Conservation (phyloP, 2,329 filamentous ascomycete species). For the Pseudogymnoascus sp. region DNA sequence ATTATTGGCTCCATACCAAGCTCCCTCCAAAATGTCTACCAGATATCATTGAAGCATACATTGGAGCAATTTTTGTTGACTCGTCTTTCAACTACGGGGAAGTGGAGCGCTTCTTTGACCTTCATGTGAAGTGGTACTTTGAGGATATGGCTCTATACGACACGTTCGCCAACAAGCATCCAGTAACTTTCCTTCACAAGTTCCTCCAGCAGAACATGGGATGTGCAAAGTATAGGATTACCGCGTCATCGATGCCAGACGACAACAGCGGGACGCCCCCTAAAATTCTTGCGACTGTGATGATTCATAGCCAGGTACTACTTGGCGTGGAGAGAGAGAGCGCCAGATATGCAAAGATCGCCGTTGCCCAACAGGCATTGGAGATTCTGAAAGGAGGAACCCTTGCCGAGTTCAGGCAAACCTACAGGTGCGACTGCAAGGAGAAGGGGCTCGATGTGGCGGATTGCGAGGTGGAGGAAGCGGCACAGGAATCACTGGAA, state of each 20-base stretch:
- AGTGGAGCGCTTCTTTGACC: constrained; percentile 70
- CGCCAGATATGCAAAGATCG: constrained; percentile 63
- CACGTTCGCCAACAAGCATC: constrained; percentile 76
- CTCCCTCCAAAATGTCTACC: constrained; percentile 67
- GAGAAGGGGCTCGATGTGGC: constrained; percentile 15
- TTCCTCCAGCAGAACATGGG: constrained; percentile 55
- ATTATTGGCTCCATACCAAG: constrained; percentile 61
- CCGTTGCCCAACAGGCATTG: constrained; percentile 53
- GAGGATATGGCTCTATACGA: constrained; percentile 82
- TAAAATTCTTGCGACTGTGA: constrained; percentile 60
- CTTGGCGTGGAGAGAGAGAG: constrained; percentile 53
- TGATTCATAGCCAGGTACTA: constrained; percentile 66
- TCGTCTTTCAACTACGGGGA: constrained; percentile 66
- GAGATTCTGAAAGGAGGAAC: constrained; percentile 36
- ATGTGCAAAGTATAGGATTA: constrained; percentile 50
- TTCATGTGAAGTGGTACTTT: constrained; percentile 69
- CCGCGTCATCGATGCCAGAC: constrained; percentile 35
- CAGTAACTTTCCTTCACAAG: constrained; percentile 63
- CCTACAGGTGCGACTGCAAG: constrained; percentile 57
- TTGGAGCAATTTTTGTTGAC: constrained; percentile 89
- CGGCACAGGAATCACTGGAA: neutral
- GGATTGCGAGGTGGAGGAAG: neutral
- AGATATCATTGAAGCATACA: constrained; percentile 80
- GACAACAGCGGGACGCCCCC: constrained; percentile 29
- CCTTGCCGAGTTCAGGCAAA: constrained; percentile 48